These are phyloP conservation scores for Angomonas ambiguus DNA, from an alignment of 208 protist species.

Conservation along the genomic window DNA sequence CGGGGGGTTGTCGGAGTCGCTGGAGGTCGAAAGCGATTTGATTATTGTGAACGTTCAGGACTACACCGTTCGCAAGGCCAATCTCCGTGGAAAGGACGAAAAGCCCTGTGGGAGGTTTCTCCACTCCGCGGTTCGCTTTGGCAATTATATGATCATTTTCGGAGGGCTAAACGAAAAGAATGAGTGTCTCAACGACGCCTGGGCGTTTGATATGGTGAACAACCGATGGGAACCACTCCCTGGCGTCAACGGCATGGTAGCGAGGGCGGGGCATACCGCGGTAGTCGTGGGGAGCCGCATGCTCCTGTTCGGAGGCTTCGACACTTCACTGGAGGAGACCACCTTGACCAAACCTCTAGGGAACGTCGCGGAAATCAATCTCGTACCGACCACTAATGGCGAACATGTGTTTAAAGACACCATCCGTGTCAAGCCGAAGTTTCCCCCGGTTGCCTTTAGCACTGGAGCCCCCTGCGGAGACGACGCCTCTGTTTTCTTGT, in stretches of 20 bases:
- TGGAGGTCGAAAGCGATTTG: slow-evolving; percentile 63
- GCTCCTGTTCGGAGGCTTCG: slow-evolving; percentile 70
- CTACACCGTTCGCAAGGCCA: slow-evolving; percentile 39
- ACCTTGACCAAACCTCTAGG: slow-evolving; percentile 6
- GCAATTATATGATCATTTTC: slow-evolving; percentile 79
- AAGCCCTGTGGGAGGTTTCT: slow-evolving; percentile 45
- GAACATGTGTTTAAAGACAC: slow-evolving; percentile 54
- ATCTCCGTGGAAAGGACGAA: neutral
- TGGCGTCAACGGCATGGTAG: slow-evolving; percentile 22
- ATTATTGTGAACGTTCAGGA: slow-evolving; percentile 52
- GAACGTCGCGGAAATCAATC: slow-evolving; percentile 52
- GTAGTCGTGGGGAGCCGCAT: slow-evolving; percentile 71
- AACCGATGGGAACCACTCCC: slow-evolving; percentile 70
- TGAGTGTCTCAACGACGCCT: slow-evolving; percentile 52
- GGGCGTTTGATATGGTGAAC: slow-evolving; percentile 79
- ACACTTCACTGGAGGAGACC: slow-evolving; percentile 38
- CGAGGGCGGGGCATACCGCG: slow-evolving; percentile 60
- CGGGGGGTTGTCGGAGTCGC: slow-evolving; percentile 66
- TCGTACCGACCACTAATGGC: slow-evolving; percentile 43
- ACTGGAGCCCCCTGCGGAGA: slow-evolving; percentile 65
- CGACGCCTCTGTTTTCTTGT: slow-evolving; percentile 66
- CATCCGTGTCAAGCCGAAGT: slow-evolving; percentile 22
- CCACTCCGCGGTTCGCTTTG: slow-evolving; percentile 72
- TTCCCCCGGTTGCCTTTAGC: slow-evolving; percentile 66
- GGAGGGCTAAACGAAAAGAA: slow-evolving; percentile 76